Conservation (phyloP, 2,329 filamentous ascomycete species). For the Fusarium sp. region DNA sequence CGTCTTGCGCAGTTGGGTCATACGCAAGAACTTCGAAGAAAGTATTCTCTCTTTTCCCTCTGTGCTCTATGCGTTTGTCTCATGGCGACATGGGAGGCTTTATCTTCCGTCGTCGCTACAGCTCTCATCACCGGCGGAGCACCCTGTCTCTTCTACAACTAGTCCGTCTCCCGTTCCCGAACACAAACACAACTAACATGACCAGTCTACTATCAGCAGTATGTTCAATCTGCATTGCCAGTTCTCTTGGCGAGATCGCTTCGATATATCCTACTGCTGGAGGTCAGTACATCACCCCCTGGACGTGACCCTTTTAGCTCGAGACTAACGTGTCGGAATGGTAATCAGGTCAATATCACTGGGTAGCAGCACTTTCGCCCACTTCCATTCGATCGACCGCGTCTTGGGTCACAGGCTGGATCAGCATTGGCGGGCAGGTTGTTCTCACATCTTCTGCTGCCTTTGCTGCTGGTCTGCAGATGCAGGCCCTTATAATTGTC, state of each 20-base stretch:
- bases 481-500: conserved; percentile 54
- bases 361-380: conserved; percentile 32
- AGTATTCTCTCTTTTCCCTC: conserved; percentile 55
- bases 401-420: conserved; percentile 28
- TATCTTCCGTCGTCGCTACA: conserved; percentile 55
- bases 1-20: conserved; percentile 44
- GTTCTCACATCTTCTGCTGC: conserved; percentile 58
- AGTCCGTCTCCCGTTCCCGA: background rate
- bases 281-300: background rate
- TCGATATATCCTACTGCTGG: conserved; percentile 36
- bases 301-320: rapidly evolving
- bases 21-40: conserved; percentile 42
- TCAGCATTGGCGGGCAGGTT: conserved; percentile 57
- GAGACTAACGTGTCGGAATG: background rate
- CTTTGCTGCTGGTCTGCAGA: conserved; percentile 55
- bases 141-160: conserved; percentile 54
- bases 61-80: conserved; percentile 56
- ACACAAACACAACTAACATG: rapidly evolving
- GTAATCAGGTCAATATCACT: conserved; percentile 31
- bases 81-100: conserved; percentile 62
- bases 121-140: conserved; percentile 57
- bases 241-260: conserved; percentile 30
- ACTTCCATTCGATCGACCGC: conserved; percentile 5
- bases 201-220: conserved; percentile 20
- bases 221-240: conserved; percentile 27